phyloP scores from a whole-genome alignment of 2,329 filamentous ascomycete genomes.

The Fusarium mexicanum region DNA sequence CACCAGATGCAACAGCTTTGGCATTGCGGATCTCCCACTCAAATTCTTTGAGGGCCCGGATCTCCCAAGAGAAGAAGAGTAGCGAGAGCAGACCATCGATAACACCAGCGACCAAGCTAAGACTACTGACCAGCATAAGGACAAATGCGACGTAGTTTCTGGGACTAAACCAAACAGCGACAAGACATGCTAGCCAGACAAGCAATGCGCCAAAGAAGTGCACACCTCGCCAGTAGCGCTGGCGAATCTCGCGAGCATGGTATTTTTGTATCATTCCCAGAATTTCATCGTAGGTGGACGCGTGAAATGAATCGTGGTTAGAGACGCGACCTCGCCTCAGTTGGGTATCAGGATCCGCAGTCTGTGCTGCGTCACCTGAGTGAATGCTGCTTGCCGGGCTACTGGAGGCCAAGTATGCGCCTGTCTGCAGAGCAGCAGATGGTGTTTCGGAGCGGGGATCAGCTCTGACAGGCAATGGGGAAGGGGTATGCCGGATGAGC shows the following conservation, averaged over 20 bases:
- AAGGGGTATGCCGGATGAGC: conserved; percentile 61
- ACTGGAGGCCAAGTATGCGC: conserved; percentile 39
- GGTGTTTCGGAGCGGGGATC: conserved; percentile 31
- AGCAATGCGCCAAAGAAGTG: conserved; percentile 78
- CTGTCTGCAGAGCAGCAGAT: conserved; percentile 40
- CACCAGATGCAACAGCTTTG: conserved; percentile 54
- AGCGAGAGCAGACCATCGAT: conserved; percentile 87
- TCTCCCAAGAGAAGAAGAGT: conserved; percentile 85
- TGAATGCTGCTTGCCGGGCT: conserved; percentile 39
- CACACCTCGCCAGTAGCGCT: conserved; percentile 74
- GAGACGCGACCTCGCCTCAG: conserved; percentile 42
- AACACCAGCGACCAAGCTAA: conserved; percentile 79
- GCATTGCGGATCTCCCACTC: conserved; percentile 89
- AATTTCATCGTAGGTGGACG: conserved; percentile 60
- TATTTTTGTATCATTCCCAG: conserved; percentile 76
- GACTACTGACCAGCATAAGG: conserved; percentile 80
- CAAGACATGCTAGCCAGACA: conserved; percentile 76
- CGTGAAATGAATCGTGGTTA: conserved; percentile 26
- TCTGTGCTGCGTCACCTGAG: conserved; percentile 31
- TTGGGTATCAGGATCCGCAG: conserved; percentile 46
- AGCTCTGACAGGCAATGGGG: conserved; percentile 23
- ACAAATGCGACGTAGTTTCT: conserved; percentile 81
- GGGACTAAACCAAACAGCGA: conserved; percentile 88
- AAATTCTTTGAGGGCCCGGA: conserved; percentile 87
- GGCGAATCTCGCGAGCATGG: conserved; percentile 73